Evolutionary conservation across 805 yeast genomes (phyloP).

Genomic region (Starmerella tilneyi): DNA sequence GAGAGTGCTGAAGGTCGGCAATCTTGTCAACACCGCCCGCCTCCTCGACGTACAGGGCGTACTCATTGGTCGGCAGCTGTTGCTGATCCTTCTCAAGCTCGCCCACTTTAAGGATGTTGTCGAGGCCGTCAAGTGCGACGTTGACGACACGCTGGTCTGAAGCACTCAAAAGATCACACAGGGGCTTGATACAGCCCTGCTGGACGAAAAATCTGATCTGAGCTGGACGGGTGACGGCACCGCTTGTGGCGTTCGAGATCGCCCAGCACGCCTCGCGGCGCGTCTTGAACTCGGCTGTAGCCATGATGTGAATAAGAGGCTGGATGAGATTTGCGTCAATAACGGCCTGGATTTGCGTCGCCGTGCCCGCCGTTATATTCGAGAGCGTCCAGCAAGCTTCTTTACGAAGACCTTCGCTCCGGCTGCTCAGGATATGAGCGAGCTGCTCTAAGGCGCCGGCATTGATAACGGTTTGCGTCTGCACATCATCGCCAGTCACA

Average conservation of each 20-base stretch:
- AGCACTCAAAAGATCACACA: slow-evolving; percentile 80
- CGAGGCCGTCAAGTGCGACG: slow-evolving; percentile 90
- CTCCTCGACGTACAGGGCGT: slow-evolving; percentile 88
- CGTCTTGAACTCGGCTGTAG: slow-evolving; percentile 84
- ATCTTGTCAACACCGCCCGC: slow-evolving; percentile 98
- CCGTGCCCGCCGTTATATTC: slow-evolving; percentile 93
- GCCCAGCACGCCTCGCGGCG: slow-evolving; percentile 99
- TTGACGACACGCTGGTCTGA: slow-evolving; percentile 89
- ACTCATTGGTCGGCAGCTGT: slow-evolving; percentile 62
- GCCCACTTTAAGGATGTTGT: slow-evolving; percentile 87
- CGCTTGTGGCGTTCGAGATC: slow-evolving; percentile 92
- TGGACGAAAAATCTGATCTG: slow-evolving; percentile 84
- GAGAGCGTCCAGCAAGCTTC: slow-evolving; percentile 99
- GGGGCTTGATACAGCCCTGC: slow-evolving; percentile 95
- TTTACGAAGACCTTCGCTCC: slow-evolving; percentile 85
- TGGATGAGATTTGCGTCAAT: slow-evolving; percentile 91
- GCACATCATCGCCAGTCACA: slow-evolving; percentile 92
- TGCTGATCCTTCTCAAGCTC: slow-evolving; percentile 78
- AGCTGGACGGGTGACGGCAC: slow-evolving; percentile 84
- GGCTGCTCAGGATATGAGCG: slow-evolving; percentile 64
- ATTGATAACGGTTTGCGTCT: slow-evolving; percentile 90
- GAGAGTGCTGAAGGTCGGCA: slow-evolving; percentile 81
- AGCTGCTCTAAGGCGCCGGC: slow-evolving; percentile 84
- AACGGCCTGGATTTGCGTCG: slow-evolving; percentile 92
- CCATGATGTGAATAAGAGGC: slow-evolving; percentile 67